Conservation (phyloP, 2,329 filamentous ascomycete genomes). For the Claviceps sp. region DNA sequence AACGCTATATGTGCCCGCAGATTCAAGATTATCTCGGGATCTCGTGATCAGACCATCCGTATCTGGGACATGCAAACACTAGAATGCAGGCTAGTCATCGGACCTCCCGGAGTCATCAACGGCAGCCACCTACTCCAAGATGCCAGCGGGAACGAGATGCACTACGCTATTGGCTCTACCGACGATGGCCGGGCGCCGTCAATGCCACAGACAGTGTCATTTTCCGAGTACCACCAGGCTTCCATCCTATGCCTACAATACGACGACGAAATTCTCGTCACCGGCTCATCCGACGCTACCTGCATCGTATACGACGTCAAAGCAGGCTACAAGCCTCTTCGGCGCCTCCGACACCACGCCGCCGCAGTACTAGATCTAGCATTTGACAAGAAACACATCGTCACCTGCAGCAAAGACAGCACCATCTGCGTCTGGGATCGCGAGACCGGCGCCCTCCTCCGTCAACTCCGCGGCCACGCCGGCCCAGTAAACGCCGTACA, state of each 20-base stretch:
- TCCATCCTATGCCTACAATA: conserved; percentile 94
- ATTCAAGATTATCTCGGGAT: conserved; percentile 91
- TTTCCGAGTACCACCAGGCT: conserved; percentile 63
- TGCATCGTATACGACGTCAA: conserved; percentile 86
- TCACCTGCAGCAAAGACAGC: conserved; percentile 93
- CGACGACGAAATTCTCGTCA: conserved; percentile 84
- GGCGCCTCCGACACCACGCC: conserved; percentile 62
- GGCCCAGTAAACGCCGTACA: conserved; percentile 96
- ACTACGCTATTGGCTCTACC: conserved; percentile 42
- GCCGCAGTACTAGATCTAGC: conserved; percentile 89
- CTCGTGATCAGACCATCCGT: conserved; percentile 86
- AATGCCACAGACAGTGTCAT: conserved; percentile 41
- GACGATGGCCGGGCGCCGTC: conserved; percentile 32
- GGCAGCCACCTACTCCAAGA: conserved; percentile 37
- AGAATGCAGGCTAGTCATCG: conserved; percentile 75
- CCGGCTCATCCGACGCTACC: conserved; percentile 81
- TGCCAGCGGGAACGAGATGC: conserved; percentile 34
- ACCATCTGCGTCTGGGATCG: conserved; percentile 94
- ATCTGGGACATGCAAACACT: conserved; percentile 92
- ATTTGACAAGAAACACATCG: conserved; percentile 82
- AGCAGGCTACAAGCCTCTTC: conserved; percentile 64
- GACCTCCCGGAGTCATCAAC: conserved; percentile 53
- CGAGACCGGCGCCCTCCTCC: conserved; percentile 58
- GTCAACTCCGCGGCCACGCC: conserved; percentile 69
- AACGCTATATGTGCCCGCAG: conserved; percentile 26